A percentile compares a stretch with the other conserved stretches of the same genome.
phyloP scores from a whole-genome alignment of 2,329 filamentous ascomycete species.

The Metarhizium brunneum region DNA sequence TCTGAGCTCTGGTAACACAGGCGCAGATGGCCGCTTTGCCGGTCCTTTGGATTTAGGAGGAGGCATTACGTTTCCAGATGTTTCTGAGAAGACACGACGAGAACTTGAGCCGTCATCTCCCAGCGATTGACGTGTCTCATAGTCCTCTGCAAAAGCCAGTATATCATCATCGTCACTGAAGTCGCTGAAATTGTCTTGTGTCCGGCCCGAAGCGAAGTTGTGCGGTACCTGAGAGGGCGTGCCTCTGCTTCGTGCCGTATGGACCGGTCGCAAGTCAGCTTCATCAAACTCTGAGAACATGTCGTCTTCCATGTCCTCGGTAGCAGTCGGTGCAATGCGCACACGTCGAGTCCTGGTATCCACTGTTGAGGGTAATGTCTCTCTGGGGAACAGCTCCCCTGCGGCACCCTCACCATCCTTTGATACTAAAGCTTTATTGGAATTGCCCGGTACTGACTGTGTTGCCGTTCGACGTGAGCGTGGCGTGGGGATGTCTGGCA shows the following conservation, averaged over 20 bases:
- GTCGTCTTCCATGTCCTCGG: constrained; percentile 14
- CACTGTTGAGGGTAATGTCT: constrained; percentile 3
- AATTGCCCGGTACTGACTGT: not conserved
- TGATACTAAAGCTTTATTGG: constrained; percentile 12
- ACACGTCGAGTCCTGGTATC: constrained; percentile 3
- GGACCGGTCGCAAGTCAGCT: constrained; percentile 10
- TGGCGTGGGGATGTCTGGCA: constrained; percentile 20
- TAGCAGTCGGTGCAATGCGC: not conserved
- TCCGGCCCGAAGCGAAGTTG: not conserved
- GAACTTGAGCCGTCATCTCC: constrained; percentile 12
- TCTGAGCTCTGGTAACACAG: constrained; percentile 17
- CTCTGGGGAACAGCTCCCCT: constrained; percentile 17
- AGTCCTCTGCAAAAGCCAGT: constrained; percentile 41
- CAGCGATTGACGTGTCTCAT: constrained; percentile 32
- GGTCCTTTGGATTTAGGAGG: constrained; percentile 21
- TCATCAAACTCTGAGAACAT: constrained; percentile 22
- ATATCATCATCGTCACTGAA: constrained; percentile 43
- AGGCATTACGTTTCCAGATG: constrained; percentile 35
- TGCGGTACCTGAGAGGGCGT: not conserved
- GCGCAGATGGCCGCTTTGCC: constrained; percentile 22
- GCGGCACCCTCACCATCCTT: constrained; percentile 14
- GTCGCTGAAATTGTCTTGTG: constrained; percentile 31
- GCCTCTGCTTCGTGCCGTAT: constrained; percentile 1
- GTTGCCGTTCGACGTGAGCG: constrained; percentile 9
- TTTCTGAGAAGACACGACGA: constrained; percentile 35